Conservation (phyloP, 108 stramenopile species). For the Chaetoceros muelleri region DNA sequence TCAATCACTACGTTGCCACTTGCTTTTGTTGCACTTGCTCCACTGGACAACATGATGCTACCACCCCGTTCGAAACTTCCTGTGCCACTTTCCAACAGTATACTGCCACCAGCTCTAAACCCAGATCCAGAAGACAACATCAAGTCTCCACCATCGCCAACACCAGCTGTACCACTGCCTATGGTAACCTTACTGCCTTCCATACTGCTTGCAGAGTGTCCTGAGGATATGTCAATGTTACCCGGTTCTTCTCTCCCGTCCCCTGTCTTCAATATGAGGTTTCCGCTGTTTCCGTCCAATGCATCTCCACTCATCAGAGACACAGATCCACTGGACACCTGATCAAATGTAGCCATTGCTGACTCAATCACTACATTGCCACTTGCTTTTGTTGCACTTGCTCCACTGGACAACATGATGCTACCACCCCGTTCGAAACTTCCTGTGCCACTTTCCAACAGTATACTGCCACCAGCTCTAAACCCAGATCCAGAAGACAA, state of each 20-base stretch:
- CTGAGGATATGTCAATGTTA: background rate
- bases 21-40: background rate
- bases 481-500: background rate
- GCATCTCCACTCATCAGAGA: slow-evolving; percentile 8
- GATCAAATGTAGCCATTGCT: background rate
- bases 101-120: background rate
- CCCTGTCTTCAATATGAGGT: slow-evolving; percentile 12
- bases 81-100: background rate
- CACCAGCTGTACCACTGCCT: background rate
- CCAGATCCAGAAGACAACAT: background rate
- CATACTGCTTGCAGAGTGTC: background rate
- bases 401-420: background rate
- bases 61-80: background rate
- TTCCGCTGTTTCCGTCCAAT: slow-evolving; percentile 7
- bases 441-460: background rate
- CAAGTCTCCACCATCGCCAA: background rate
- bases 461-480: background rate
- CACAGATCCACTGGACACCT: slow-evolving; percentile 8
- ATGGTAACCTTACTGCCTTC: background rate
- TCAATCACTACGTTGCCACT: background rate
- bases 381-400: background rate
- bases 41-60: background rate
- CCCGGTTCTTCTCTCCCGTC: slow-evolving; percentile 5
- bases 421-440: background rate
- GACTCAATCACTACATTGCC: background rate